A percentile compares a stretch with the other conserved stretches of the same genome.
Conservation (phyloP, 805 yeast genomes). For the Saturnispora zaruensis region DNA sequence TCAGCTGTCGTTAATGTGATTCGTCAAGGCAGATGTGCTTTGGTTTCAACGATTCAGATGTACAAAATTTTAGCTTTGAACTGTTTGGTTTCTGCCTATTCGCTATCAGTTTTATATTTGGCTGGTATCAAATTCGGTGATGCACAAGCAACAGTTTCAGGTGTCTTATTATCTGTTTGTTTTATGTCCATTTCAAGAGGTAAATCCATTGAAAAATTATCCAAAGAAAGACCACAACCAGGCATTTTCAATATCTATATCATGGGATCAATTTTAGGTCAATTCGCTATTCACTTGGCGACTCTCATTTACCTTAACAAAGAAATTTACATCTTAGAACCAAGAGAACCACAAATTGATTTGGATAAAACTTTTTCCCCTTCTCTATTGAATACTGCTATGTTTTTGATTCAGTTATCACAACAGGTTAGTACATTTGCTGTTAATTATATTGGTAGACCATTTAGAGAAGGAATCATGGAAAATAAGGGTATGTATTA, state of each 20-base stretch:
- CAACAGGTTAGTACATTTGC: constrained; percentile 98
- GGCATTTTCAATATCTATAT: constrained; percentile 93
- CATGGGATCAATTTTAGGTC: constrained; percentile 96
- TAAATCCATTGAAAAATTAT: constrained; percentile 77
- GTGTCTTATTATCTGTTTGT: constrained; percentile 83
- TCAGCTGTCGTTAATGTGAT: constrained; percentile 86
- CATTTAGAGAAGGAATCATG: constrained; percentile 83
- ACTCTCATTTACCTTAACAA: constrained; percentile 75
- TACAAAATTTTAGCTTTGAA: constrained; percentile 95
- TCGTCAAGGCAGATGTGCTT: constrained; percentile 97
- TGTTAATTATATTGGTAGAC: constrained; percentile 94
- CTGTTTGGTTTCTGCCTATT: constrained; percentile 94
- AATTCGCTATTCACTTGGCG: constrained; percentile 84
- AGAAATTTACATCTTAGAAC: constrained; percentile 82
- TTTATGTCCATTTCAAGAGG: constrained; percentile 94
- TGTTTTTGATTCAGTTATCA: constrained; percentile 85
- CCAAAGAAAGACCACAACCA: constrained; percentile 93
- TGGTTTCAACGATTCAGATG: constrained; percentile 97
- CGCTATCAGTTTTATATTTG: constrained; percentile 83
- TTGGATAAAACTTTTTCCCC: constrained; percentile 84
- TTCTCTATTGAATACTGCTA: constrained; percentile 89
- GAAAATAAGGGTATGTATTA: constrained; percentile 97
- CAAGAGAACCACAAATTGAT: constrained; percentile 85
- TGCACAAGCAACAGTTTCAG: constrained; percentile 96
- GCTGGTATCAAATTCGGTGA: constrained; percentile 99